phyloP scores from a whole-genome alignment of 495 filamentous ascomycete genomes.

The Penicillium antarcticum region DNA sequence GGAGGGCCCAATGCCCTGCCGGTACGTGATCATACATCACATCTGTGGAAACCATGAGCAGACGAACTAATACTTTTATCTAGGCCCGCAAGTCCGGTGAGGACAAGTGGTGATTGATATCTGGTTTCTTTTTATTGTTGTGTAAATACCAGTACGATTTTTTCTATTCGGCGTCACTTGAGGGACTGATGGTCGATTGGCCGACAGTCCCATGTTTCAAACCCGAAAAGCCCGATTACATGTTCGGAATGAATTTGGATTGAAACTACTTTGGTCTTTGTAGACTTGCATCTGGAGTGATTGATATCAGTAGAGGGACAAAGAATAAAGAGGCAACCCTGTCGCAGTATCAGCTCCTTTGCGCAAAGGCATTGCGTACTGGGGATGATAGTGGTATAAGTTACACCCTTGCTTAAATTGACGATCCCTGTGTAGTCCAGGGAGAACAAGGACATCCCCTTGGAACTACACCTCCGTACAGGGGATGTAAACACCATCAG shows the following conservation, averaged over 20 bases:
- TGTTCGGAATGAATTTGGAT: conserved; percentile 12
- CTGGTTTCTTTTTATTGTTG: conserved; percentile 21
- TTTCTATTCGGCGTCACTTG: conserved; percentile 32
- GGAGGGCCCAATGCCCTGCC: conserved; percentile 59
- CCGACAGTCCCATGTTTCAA: conserved; percentile 5
- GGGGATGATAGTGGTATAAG: too few species aligned
- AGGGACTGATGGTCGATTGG: conserved; percentile 25
- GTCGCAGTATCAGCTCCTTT: too few species aligned
- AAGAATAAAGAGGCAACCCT: neutral
- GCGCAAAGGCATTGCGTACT: too few species aligned
- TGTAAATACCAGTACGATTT: conserved; percentile 46
- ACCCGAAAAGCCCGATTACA: conserved; percentile 7
- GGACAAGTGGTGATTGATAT: conserved; percentile 38
- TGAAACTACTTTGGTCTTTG: neutral
- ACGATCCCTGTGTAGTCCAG: neutral
- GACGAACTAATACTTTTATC: conserved; percentile 4
- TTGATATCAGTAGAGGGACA: neutral
- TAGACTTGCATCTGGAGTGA: neutral
- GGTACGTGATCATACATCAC: conserved; percentile 28
- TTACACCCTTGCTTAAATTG: neutral
- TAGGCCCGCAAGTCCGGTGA: conserved; percentile 44
- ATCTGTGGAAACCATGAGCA: neutral
- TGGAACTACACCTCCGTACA: neutral
- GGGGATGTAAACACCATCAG: neutral
- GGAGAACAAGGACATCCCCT: too few species aligned